Evolutionary conservation across 306 rosid species (phyloP).

Genomic region (Glycine latifolia): DNA sequence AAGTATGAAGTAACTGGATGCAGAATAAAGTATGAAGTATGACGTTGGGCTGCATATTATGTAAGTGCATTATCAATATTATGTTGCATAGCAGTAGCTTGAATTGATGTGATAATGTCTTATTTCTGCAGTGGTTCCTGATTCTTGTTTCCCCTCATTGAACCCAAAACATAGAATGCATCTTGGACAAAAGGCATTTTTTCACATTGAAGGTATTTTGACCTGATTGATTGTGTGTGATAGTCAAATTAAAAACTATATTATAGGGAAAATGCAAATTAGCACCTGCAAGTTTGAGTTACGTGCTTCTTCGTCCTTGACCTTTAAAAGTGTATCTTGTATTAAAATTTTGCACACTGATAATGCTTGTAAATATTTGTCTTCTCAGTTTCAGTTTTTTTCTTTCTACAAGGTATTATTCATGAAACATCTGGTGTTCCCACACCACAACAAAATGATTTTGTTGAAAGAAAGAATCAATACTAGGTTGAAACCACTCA

Average conservation of each 20-base stretch:
- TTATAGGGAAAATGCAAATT: not conserved
- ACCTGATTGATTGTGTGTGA: not conserved
- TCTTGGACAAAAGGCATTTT: not conserved
- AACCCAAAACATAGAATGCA: not conserved
- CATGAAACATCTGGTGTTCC: not conserved
- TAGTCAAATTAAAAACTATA: not conserved
- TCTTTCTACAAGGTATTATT: too few relatives aligned
- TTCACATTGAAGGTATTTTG: not conserved
- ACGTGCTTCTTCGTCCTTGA: not conserved
- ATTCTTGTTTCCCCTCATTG: not conserved
- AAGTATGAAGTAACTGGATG: not conserved
- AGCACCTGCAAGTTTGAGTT: not conserved
- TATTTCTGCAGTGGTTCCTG: not conserved
- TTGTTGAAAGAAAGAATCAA: too few relatives aligned
- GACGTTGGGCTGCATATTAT: not conserved
- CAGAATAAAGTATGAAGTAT: not conserved
- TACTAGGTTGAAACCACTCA: too few relatives aligned
- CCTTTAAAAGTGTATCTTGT: not conserved
- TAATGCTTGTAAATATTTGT: not conserved
- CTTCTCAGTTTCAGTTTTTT: too few relatives aligned
- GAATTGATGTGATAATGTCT: not conserved
- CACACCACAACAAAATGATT: not conserved
- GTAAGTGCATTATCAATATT: not conserved
- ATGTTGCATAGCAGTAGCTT: not conserved
- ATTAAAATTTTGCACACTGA: not conserved